Evolutionary conservation across 2,329 filamentous ascomycete genomes (phyloP), one percentile per base, ranked within the genome.

Genomic region (Colletotrichum horii): DNA sequence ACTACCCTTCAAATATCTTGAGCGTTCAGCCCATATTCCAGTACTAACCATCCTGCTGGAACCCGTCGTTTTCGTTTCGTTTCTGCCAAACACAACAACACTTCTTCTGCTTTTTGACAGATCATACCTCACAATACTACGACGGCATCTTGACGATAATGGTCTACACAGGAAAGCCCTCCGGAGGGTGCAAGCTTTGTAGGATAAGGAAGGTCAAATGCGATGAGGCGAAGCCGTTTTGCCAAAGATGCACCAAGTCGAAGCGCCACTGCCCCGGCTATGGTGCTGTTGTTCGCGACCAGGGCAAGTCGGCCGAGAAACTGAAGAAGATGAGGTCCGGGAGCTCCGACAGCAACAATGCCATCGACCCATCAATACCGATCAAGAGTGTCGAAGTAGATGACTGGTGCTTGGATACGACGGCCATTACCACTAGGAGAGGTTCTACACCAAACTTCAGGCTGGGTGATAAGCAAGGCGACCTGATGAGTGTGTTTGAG

Each of bases 181-280:
- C 79, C 12, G 67, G 73, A 30, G 79, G 79, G 15, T 80, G 79
- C 56, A 80, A 80, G 68, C 56, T 80, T 48, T 80, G 79, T 68
- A 90, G 89, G 81, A 86, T 89, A 61, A 86, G 89, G 69, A 89
- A 89, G 74, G 87, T 91, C 66, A 91, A 91, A 80, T 91, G 90
- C 79, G 89, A 91, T 75, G 89, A 91, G 81, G 83, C 81, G 15
- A 90, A 89, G 73, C 90, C 90, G 0, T 83, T 81, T 55, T 92
- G 90, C 78, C 81, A 86, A 58, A 86, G 88, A 76, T 92, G 90
- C 79, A 86, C 86, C 30, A 89, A 87, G 60, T 76, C 78, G 6
- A 78, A 79, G 28, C 71, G 77, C 24, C 70, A 76, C 15, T 80
- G 79, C 12, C 79, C 79, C 5, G 79, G 79, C 15, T 80, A 80